Conservation (phyloP, 768 basidiomycete species). For the Cubamyces sp. region DNA sequence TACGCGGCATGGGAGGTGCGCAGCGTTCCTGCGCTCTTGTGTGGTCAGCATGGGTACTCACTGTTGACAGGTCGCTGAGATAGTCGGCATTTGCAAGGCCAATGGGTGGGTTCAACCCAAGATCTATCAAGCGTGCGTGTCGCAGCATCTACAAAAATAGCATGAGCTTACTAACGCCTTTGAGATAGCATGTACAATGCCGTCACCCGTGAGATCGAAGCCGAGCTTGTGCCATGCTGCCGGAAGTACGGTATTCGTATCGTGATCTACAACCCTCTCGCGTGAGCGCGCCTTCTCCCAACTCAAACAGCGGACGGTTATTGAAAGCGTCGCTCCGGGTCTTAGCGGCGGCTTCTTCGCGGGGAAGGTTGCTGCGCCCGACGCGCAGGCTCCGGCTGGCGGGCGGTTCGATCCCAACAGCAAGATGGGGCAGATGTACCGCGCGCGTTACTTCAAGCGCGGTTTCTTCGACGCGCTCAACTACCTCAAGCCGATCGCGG, state of each 20-base stretch:
- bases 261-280: constrained; percentile 61
- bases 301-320: background rate
- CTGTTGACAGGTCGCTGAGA: constrained; percentile 51
- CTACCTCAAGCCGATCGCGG: constrained; percentile 44
- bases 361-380: constrained; percentile 47
- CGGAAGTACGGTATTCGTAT: constrained; percentile 61
- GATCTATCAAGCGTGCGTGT: constrained; percentile 56
- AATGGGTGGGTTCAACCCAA: constrained; percentile 59
- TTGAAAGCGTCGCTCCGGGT: background rate
- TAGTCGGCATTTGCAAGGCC: constrained; percentile 57
- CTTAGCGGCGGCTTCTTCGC: constrained; percentile 59
- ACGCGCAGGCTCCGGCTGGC: constrained; percentile 38
- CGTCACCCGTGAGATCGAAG: constrained; percentile 50
- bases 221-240: constrained; percentile 58
- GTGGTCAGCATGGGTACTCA: background rate
- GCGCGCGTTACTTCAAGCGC: constrained; percentile 47
- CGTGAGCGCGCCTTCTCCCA: constrained; percentile 33
- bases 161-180: background rate
- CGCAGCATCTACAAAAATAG: background rate
- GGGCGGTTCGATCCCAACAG: constrained; percentile 47
- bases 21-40: background rate
- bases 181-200: constrained; percentile 49
- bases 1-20: constrained; percentile 57
- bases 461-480: constrained; percentile 49
- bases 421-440: constrained; percentile 48